Conservation (phyloP, 2,329 filamentous ascomycete species). For the Colletotrichum graminicola region DNA sequence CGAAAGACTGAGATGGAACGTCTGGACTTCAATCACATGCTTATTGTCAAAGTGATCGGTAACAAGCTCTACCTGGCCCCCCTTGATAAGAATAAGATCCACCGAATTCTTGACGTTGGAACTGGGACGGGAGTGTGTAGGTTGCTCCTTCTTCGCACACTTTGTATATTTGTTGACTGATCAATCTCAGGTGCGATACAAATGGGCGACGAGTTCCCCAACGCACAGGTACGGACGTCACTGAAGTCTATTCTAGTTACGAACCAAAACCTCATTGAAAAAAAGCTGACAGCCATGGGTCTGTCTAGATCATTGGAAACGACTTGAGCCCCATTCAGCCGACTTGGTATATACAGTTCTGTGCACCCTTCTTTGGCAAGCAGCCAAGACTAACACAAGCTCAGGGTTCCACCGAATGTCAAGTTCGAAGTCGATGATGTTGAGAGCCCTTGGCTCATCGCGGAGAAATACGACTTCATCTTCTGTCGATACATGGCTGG, state of each 20-base stretch:
- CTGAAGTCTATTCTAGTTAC: too few species aligned
- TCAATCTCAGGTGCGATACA: constrained; percentile 19
- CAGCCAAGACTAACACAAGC: neutral
- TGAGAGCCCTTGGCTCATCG: constrained; percentile 60
- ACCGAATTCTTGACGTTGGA: constrained; percentile 67
- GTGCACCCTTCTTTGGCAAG: too few species aligned
- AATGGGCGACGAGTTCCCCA: constrained; percentile 23
- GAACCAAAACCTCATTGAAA: neutral
- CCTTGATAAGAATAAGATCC: constrained; percentile 13
- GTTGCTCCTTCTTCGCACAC: neutral
- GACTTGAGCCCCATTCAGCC: constrained; percentile 37
- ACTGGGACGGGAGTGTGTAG: constrained; percentile 72
- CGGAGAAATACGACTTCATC: constrained; percentile 51
- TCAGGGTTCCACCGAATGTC: constrained; percentile 71
- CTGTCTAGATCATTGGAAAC: constrained; percentile 28
- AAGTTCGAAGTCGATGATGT: constrained; percentile 76
- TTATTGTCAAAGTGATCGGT: constrained; percentile 13
- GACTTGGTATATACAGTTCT: neutral
- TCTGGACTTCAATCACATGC: constrained; percentile 25
- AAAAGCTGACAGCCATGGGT: neutral
- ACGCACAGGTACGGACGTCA: constrained; percentile 1
- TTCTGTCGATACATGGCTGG: constrained; percentile 43
- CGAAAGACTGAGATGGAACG: constrained; percentile 29
- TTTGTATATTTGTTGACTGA: neutral
- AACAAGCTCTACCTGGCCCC: constrained; percentile 31